Percentiles rank a stretch among this genome's conserved stretches.
Conservation (phyloP, 2,329 filamentous ascomycete genomes). For the Talaromyces sp. region DNA sequence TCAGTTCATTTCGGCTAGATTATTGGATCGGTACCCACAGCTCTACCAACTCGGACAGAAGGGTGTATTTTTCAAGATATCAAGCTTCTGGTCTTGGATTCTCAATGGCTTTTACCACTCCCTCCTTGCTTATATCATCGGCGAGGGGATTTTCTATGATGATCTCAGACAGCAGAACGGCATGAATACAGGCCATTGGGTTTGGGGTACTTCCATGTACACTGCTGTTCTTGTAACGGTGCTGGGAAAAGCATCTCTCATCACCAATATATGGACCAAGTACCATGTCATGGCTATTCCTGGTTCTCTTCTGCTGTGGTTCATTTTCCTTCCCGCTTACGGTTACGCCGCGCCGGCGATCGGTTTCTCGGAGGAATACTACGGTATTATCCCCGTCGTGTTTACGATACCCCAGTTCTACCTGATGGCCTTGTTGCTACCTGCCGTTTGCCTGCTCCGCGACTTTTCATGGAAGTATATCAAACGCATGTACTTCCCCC, state of each 20-base stretch:
- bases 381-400: constrained; percentile 73
- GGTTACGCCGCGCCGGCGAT: constrained; percentile 78
- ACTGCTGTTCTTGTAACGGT: constrained; percentile 90
- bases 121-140: constrained; percentile 81
- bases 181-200: constrained; percentile 85
- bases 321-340: constrained; percentile 83
- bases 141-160: constrained; percentile 72
- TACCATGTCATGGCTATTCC: constrained; percentile 95
- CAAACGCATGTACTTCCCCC: constrained; percentile 94
- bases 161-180: constrained; percentile 78
- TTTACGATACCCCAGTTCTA: constrained; percentile 84
- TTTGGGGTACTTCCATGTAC: constrained; percentile 95
- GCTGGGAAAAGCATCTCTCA: constrained; percentile 86
- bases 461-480: constrained; percentile 97
- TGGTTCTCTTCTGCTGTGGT: constrained; percentile 86
- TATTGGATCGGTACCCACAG: constrained; percentile 93
- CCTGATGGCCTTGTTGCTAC: constrained; percentile 77
- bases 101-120: constrained; percentile 94
- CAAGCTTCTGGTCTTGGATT: constrained; percentile 91
- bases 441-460: constrained; percentile 73
- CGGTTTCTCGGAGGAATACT: constrained; percentile 75
- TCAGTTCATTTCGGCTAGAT: constrained; percentile 90
- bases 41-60: constrained; percentile 90
- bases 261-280: constrained; percentile 98
- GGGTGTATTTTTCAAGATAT: constrained; percentile 87